Base-by-base conservation (phyloP, 768 basidiomycete genomes). In the Myochromella boudieri region DNA sequence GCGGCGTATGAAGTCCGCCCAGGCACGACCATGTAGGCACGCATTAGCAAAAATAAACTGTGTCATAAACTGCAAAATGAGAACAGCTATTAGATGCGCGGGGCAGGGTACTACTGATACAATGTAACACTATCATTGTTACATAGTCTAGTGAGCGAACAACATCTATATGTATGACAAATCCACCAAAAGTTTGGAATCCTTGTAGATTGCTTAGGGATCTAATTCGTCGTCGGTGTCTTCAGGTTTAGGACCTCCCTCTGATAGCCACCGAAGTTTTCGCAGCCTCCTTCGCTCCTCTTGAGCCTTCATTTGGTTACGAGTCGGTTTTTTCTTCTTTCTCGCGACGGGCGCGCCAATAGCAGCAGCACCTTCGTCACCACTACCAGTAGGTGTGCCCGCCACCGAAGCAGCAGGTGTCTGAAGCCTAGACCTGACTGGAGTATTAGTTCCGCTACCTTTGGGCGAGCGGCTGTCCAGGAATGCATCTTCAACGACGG, bases 311-410 rank as follows among this genome's bases (percentile, higher is more conserved):
- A 86, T 20, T 65, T 95, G 90, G 67, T 93, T 93, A 38, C 90
- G 79, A n/a, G 90, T 91, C 63, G 76, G 29, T 72, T 93, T 95
- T 77, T 95, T 95, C 76, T 94, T 95, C 76, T 87, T 55, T 26
- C 26, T 92, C 69, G 74, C 85, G 42, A 72, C 60, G 29, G 71
- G 60, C 31, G 63, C 58, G 21, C 70, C 75, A 9, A 61, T 63
- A 10, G 52, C 42, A 17, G 50, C 59, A 18, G 48, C 52, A 43
- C 82, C 85, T 61, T 92, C 89, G 34, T 75, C 80, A n/a, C 87
- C 91, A 60, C 87, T 91, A 20, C 68, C 87, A 34, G 78, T 85
- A 42, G 89, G 90, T 2, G 94, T 95, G 15, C 71, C 90, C 42
- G 75, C 69, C 4, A 71, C 77, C 9, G 91, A 93, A 10, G 77